These are phyloP conservation scores for Yamadazyma buinensis DNA, from an alignment of 1,139 yeast species.

Conservation along the genomic window DNA sequence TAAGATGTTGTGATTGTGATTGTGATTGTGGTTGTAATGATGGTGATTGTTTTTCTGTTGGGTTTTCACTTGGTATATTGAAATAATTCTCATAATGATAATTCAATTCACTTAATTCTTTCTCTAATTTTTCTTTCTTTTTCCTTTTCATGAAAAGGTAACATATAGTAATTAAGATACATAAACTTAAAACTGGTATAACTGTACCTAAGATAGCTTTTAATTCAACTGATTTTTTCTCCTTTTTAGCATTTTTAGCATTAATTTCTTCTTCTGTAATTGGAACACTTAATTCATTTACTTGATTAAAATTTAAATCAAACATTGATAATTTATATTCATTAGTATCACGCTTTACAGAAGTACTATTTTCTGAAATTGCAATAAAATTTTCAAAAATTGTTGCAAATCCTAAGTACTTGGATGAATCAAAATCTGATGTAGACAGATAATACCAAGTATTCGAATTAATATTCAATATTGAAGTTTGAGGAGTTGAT, in stretches of 20 bases:
- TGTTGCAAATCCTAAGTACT: constrained; percentile 40
- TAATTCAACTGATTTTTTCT: constrained; percentile 14
- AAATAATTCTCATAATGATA: constrained; percentile 32
- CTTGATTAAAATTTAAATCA: constrained; percentile 17
- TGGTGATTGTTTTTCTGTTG: constrained; percentile 6
- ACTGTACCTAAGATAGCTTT: constrained; percentile 37
- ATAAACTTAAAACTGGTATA: constrained; percentile 26
- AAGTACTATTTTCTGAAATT: background rate
- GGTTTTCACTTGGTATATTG: constrained; percentile 4
- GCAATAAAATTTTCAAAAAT: constrained; percentile 40
- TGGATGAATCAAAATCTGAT: constrained; percentile 21
- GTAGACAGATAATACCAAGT: constrained; percentile 31
- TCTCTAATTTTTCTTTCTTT: constrained; percentile 16
- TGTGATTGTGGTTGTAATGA: constrained; percentile 1
- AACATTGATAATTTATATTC: constrained; percentile 7
- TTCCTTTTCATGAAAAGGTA: constrained; percentile 20
- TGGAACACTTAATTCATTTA: constrained; percentile 15
- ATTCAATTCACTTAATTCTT: constrained; percentile 28
- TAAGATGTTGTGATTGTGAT: constrained; percentile 1
- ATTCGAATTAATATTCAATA: constrained; percentile 22
- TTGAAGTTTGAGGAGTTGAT: constrained; percentile 22
- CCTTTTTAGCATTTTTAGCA: constrained; percentile 2
- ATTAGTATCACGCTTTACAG: constrained; percentile 6
- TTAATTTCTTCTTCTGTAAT: constrained; percentile 4
- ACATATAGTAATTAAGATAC: constrained; percentile 16